Conservation (phyloP, 441 rosid genomes). For the Populus hybrid region DNA sequence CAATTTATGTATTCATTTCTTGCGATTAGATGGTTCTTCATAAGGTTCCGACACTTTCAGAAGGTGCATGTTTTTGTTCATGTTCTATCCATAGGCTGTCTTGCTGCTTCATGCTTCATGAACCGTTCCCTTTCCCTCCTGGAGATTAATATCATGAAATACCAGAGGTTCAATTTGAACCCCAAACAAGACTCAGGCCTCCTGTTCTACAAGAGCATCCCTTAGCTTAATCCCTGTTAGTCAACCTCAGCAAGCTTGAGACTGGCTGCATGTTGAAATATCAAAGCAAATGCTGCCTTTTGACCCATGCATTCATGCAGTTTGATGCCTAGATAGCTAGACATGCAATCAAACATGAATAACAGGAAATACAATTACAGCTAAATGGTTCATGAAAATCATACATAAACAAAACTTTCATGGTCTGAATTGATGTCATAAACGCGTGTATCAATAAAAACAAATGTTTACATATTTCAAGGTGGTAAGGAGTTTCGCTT, state of each 20-base stretch:
- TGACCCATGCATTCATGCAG: not conserved
- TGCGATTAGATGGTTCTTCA: not conserved
- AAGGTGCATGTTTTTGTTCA: not conserved
- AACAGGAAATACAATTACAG: not conserved
- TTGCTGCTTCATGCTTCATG: not conserved
- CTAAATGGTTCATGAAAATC: not conserved
- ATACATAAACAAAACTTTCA: not conserved
- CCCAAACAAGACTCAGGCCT: not conserved
- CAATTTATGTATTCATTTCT: not conserved
- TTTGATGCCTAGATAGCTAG: too few relatives aligned
- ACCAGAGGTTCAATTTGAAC: not conserved
- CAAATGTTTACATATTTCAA: too few relatives aligned
- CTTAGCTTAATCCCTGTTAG: not conserved
- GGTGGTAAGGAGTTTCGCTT: too few relatives aligned
- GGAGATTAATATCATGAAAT: not conserved
- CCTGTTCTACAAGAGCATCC: not conserved
- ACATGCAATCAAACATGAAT: too few relatives aligned
- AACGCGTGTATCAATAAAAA: not conserved
- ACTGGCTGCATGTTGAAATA: not conserved
- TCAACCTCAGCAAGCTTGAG: not conserved
- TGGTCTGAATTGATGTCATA: not conserved
- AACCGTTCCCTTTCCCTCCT: not conserved
- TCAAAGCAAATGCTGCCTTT: not conserved
- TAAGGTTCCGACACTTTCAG: not conserved
- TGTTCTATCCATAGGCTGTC: not conserved